Conservation (phyloP, 2,329 filamentous ascomycete species). For the Colletotrichum costaricense region DNA sequence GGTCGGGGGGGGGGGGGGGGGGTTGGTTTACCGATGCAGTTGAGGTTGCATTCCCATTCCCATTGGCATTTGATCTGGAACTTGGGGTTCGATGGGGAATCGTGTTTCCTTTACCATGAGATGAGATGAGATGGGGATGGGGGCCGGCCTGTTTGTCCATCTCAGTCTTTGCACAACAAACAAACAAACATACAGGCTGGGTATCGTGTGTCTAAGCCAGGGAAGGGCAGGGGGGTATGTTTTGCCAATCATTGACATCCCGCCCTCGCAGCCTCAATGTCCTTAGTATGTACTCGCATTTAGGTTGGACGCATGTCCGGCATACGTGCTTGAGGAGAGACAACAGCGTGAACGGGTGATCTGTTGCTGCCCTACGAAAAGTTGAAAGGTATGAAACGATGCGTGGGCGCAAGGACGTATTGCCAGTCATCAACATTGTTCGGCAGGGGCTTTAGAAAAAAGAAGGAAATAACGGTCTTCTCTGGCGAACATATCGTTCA, state of each 20-base stretch:
- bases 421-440: background rate
- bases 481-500: background rate
- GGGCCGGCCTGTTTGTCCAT: background rate
- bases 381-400: too few relatives aligned
- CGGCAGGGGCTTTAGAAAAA: background rate
- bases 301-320: background rate
- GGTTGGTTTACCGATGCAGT: background rate
- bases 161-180: background rate
- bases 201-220: background rate
- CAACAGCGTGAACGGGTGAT: background rate
- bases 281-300: too few relatives aligned
- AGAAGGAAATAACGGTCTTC: background rate
- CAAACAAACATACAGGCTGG: background rate
- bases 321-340: background rate
- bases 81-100: background rate
- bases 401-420: background rate
- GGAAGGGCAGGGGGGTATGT: background rate
- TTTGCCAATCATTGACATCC: background rate
- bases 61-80: background rate
- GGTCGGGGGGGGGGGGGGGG: background rate
- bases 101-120: background rate
- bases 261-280: too few relatives aligned
- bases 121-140: background rate
- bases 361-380: background rate
- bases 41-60: background rate